Evolutionary conservation across 1,139 yeast genomes (phyloP).

Genomic region (Kluyveromyces sp.): DNA sequence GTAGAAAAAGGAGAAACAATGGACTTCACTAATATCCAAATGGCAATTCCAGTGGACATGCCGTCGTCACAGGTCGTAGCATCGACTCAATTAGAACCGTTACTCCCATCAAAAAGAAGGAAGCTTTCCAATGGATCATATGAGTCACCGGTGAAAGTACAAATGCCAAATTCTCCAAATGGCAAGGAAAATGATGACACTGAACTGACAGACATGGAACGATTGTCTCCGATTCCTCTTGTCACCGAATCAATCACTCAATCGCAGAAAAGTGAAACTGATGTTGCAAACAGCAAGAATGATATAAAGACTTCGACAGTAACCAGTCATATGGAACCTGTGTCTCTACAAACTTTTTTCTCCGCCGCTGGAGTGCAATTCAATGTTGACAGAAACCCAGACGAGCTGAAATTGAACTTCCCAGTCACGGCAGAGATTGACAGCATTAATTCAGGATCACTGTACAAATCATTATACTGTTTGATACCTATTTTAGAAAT

Average conservation of each 20-base stretch:
- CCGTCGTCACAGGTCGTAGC: constrained; percentile 9
- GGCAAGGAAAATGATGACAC: constrained; percentile 14
- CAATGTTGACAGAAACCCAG: constrained; percentile 44
- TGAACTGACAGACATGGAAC: constrained; percentile 24
- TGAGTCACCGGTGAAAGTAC: constrained; percentile 6
- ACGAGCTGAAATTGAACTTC: constrained; percentile 19
- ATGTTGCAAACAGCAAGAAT: neutral
- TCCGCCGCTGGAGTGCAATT: constrained; percentile 44
- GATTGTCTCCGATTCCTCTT: constrained; percentile 29
- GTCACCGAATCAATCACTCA: neutral
- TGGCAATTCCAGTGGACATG: constrained; percentile 1
- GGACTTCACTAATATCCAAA: constrained; percentile 27
- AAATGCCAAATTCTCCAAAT: neutral
- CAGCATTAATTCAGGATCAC: constrained; percentile 11
- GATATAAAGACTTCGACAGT: neutral
- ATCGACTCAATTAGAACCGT: constrained; percentile 9
- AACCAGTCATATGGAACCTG: constrained; percentile 8
- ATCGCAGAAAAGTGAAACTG: neutral
- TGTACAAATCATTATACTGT: constrained; percentile 23
- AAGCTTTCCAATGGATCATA: constrained; percentile 9
- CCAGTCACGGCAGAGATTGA: constrained; percentile 10
- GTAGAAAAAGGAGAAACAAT: constrained; percentile 21
- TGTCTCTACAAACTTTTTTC: constrained; percentile 33
- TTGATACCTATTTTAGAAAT: constrained; percentile 40
- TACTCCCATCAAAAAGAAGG: constrained; percentile 9